Evolutionary conservation across 176 grass and related monocot genomes (phyloP).

Genomic region (Paspalum vaginatum): DNA sequence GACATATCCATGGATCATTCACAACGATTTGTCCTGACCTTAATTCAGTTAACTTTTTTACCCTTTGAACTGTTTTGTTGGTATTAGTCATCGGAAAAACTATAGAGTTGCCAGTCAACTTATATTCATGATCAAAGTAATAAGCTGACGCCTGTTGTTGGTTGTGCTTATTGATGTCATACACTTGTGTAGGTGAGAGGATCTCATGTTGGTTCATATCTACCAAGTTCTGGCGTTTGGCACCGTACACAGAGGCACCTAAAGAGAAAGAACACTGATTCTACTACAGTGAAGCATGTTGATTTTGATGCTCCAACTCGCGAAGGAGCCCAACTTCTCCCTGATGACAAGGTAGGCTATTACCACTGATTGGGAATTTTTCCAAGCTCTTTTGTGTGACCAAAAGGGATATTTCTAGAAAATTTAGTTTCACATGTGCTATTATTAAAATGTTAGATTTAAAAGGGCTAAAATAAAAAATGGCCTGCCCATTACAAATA

Average conservation of each 20-base stretch:
- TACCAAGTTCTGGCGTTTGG: conserved; percentile 97
- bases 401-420: no score
- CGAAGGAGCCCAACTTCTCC: conserved; percentile 75
- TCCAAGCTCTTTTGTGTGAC: no score
- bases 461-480: no score
- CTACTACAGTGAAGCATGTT: conserved; percentile 78
- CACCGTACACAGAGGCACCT: conserved; percentile 89
- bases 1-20: not conserved
- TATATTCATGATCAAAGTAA: conserved; percentile 33
- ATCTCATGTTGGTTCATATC: conserved; percentile 97
- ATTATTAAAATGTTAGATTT: no score
- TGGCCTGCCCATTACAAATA: not conserved
- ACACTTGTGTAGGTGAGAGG: conserved; percentile 78
- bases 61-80: conserved; percentile 1
- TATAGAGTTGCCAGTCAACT: not conserved
- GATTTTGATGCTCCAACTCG: conserved; percentile 99
- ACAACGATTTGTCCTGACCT: not conserved
- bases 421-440: no score
- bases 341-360: conserved; percentile 82
- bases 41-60: conserved; percentile 8
- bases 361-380: not conserved
- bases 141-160: not conserved
- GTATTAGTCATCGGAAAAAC: not conserved
- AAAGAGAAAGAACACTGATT: conserved; percentile 68
- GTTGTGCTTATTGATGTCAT: conserved; percentile 42